phyloP scores from a whole-genome alignment of 148 eudicot genomes.

The Diospyros kaki region DNA sequence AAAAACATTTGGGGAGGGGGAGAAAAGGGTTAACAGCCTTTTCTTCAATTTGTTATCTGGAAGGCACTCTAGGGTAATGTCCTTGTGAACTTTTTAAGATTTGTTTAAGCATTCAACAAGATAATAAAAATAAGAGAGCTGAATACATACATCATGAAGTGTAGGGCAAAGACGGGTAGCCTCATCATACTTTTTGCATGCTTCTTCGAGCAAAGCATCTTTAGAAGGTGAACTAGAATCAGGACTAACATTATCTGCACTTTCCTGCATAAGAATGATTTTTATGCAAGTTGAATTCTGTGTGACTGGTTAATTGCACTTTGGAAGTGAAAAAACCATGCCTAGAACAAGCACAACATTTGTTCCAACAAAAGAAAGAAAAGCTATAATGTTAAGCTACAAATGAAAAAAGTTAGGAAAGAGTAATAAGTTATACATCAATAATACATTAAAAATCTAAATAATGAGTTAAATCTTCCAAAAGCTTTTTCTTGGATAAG shows the following conservation, averaged over 20 bases:
- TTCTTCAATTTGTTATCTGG: background rate
- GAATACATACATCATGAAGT: slow-evolving; percentile 82
- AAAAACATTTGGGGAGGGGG: too few species aligned
- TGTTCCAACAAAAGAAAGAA: background rate
- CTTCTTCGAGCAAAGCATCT: slow-evolving; percentile 92
- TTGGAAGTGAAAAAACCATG: background rate
- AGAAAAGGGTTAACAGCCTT: too few species aligned
- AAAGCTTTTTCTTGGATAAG: background rate
- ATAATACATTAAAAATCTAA: background rate
- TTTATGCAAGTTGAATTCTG: background rate
- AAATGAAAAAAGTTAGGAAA: background rate
- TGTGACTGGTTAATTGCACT: background rate
- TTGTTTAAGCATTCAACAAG: background rate
- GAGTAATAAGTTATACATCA: background rate
- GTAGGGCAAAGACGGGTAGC: slow-evolving; percentile 88
- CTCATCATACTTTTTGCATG: slow-evolving; percentile 89
- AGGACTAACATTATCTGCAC: slow-evolving; percentile 88
- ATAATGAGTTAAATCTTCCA: background rate
- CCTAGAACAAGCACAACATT: background rate
- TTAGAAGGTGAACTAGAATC: slow-evolving; percentile 85
- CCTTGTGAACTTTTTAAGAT: background rate
- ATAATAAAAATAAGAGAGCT: background rate
- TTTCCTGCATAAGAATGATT: slow-evolving; percentile 55
- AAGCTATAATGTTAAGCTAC: background rate
- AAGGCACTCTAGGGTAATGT: background rate